Conservation (phyloP, 2,329 filamentous ascomycete species). For the Bimuria novae-zelandiae region DNA sequence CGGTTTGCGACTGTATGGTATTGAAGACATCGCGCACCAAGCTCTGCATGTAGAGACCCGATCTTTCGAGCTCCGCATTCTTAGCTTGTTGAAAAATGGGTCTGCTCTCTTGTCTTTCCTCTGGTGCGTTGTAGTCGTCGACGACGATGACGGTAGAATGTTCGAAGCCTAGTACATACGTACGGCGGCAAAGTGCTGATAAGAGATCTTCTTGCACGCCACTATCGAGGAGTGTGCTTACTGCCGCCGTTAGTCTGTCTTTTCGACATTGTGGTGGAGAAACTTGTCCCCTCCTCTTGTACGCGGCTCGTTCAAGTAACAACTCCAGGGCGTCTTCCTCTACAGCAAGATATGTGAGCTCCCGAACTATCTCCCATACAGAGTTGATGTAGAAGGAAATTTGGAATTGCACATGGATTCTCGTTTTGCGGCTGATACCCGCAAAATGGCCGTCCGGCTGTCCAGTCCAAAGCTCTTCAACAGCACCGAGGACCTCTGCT, state of each 20-base stretch:
- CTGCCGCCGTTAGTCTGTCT: not conserved
- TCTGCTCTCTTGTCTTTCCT: not conserved
- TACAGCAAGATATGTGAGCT: conserved; percentile 13
- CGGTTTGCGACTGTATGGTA: not conserved
- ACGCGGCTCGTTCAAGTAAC: not conserved
- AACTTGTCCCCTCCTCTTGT: not conserved
- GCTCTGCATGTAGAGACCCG: not conserved
- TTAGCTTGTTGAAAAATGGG: conserved; percentile 2
- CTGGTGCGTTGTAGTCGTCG: not conserved
- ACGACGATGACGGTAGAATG: not conserved
- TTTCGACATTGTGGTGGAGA: not conserved
- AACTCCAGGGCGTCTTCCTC: conserved; percentile 4
- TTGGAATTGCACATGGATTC: conserved; percentile 14
- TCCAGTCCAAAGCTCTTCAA: conserved; percentile 14
- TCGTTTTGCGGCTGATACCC: not conserved
- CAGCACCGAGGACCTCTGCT: conserved; percentile 8
- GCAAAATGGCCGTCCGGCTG: not conserved
- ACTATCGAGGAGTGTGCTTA: not conserved
- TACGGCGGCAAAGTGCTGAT: conserved; percentile 8
- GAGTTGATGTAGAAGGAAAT: conserved; percentile 14
- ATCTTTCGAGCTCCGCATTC: conserved; percentile 2
- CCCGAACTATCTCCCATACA: conserved; percentile 13
- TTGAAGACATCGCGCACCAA: conserved; percentile 9
- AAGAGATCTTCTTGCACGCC: conserved; percentile 9
- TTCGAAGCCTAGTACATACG: conserved; percentile 6